Percentiles rank a stretch among this genome's conserved stretches.
Evolutionary conservation across 2,329 filamentous ascomycete species (phyloP).

Genomic region (Emericellopsis cladophorae): DNA sequence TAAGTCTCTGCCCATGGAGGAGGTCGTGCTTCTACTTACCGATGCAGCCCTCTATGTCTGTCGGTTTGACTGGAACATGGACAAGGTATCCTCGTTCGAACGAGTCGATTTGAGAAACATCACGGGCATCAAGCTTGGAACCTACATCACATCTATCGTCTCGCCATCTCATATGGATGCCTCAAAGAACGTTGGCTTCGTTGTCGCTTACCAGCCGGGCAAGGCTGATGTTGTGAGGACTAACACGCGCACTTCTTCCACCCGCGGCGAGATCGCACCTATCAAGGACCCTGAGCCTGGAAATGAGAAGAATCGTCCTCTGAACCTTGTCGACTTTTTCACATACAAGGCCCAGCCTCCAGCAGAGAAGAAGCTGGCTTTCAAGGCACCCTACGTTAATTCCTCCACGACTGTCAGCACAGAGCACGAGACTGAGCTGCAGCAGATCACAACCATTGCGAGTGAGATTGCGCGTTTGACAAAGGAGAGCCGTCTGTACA

Average conservation of each 20-base stretch:
- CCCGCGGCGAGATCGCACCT: slow-evolving; percentile 18
- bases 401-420: slow-evolving; percentile 38
- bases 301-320: slow-evolving; percentile 12
- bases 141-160: slow-evolving; percentile 83
- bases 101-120: slow-evolving; percentile 68
- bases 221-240: slow-evolving; percentile 61
- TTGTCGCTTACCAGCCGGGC: slow-evolving; percentile 63
- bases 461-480: slow-evolving; percentile 64
- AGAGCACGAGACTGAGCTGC: slow-evolving; percentile 35
- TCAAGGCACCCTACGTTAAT: slow-evolving; percentile 41
- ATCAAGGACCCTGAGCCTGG: slow-evolving; percentile 9
- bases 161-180: slow-evolving; percentile 67
- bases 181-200: slow-evolving; percentile 69
- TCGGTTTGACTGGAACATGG: slow-evolving; percentile 86
- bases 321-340: slow-evolving; percentile 28
- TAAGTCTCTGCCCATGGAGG: slow-evolving; percentile 65
- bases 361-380: slow-evolving; percentile 29
- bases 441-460: slow-evolving; percentile 53
- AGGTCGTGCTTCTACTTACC: slow-evolving; percentile 78
- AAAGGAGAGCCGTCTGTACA: slow-evolving; percentile 29
- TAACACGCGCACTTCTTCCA: slow-evolving; percentile 74
- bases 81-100: slow-evolving; percentile 90
- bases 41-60: slow-evolving; percentile 79
- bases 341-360: slow-evolving; percentile 17
- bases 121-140: slow-evolving; percentile 60